These are phyloP conservation scores for Leccinum pellstonianum DNA, from an alignment of 768 basidiomycete species.

Conservation along the genomic window DNA sequence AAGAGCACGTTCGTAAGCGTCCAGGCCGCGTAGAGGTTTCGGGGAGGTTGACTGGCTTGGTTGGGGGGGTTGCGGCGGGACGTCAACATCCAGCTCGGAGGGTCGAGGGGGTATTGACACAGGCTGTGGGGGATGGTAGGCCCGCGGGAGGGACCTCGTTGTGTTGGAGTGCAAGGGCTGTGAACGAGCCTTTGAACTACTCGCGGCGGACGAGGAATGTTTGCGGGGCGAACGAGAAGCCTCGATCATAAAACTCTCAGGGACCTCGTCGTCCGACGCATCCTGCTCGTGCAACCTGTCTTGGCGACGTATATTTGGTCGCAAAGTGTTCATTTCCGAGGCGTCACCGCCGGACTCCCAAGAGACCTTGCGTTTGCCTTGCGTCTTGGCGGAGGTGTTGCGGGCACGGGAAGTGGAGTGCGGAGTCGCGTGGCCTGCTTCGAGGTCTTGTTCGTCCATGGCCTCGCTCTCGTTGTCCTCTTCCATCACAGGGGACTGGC, in stretches of 20 bases:
- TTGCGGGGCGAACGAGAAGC: conserved; percentile 46
- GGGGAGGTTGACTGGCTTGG: conserved; percentile 25
- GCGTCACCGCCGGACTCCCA: conserved; percentile 56
- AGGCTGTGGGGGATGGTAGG: conserved; percentile 37
- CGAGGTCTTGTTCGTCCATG: conserved; percentile 53
- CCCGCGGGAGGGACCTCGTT: conserved; percentile 37
- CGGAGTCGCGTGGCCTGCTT: conserved; percentile 51
- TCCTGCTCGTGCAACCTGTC: conserved; percentile 60
- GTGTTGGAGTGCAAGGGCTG: conserved; percentile 55
- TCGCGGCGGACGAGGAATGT: conserved; percentile 30
- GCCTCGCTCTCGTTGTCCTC: conserved; percentile 52
- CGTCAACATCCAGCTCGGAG: conserved; percentile 54
- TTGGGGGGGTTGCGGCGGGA: conserved; percentile 19
- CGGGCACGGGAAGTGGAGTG: conserved; percentile 32
- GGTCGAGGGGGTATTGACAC: conserved; percentile 63
- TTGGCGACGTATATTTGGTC: conserved; percentile 70
- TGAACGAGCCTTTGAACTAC: conserved; percentile 34
- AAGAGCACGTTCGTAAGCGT: conserved; percentile 85
- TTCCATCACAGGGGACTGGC: conserved; percentile 73
- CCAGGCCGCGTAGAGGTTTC: conserved; percentile 65
- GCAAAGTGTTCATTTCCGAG: conserved; percentile 56
- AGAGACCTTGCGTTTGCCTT: conserved; percentile 52
- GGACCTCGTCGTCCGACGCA: conserved; percentile 79
- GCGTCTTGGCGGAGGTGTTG: conserved; percentile 34
- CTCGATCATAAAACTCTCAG: conserved; percentile 85